Evolutionary conservation across 1,284 basidiomycete genomes (phyloP), one percentile per base, ranked within the genome.

Genomic region (Cutaneotrichosporon curvatum): DNA sequence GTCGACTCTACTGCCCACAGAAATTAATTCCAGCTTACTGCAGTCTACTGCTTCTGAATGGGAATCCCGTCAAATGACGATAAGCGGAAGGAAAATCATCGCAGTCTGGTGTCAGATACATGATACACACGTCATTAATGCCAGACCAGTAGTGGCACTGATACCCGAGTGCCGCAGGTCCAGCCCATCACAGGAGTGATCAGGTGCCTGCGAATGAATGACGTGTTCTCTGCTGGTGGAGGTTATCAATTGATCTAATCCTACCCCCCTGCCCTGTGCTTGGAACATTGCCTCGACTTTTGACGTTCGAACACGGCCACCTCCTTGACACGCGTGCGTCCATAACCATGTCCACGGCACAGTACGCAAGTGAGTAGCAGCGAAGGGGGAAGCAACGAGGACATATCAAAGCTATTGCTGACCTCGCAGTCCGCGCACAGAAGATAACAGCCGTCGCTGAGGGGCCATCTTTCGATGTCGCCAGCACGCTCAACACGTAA

Each of bases 381-480:
- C 14, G 28, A 30, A 14, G 28, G 14, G 9, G 14, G 32, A 14
- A 34, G 32, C 32, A 34, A 22, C 37, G 30, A 66, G 61, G 61
- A 43, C 56, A 25, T 38, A 40, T 28, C 25, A 28, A 12, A 28
- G 16, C 9, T 12, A 4, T 10, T 47, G 30, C 36, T 39, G 18
- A 52, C 37, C 0, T 31, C 18, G 16, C 65, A 90, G 88, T 83
- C 76, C 87, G 92, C 69, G 86, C 92, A 41, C 90, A 94, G 80
- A 97, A 95, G 81, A 79, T 80, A 48, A 76, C 92, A 51, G 88
- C 87, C 55, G 80, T 97, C 62, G 81, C 89, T 63, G 79, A 82
- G 53, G 87, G 85, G 35, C 89, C 92, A 43, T 77, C 80, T 57
- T 96, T 90, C 70, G 69, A 76, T 21, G 72, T 82, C 19, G 73